Evolutionary conservation across 192 early-diverging fungal species (phyloP), one percentile per base, ranked within the genome.

Genomic region (Nowakowskiella sp.): DNA sequence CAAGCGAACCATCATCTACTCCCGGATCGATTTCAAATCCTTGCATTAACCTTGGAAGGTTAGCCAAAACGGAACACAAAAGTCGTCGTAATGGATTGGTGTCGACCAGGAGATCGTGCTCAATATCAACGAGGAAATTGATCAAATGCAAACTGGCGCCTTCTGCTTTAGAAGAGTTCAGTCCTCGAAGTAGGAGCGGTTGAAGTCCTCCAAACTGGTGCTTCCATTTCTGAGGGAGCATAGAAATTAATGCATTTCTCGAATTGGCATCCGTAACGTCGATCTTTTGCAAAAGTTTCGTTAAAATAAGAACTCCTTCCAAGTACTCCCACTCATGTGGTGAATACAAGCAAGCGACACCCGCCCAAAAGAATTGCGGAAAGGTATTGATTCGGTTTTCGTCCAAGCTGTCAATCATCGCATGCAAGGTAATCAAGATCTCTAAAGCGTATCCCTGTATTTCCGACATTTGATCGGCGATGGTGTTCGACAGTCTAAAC

Each of bases 331-430:
- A 82, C 33, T 90, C 86, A 56, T 87, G 76, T 1, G 82, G 78
- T 2, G 78, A 83, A 34, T 83, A 71, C 19, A 91, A 49, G 33
- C 79, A 79, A 2, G 89, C 86, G 25, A 90, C 75, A 0, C 68
- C 72, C 0, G 82, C 78, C 90, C 90, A 92, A 61, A 91, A 87
- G 10, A 92, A 61, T 48, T 89, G 86, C 13, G 89, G 87, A 44
- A 86, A 85, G 28, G 76, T 68, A 21, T 80, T 59, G 42, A 87
- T 71, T 9, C 78, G 59, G 16, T 67, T 58, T 4, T 47, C 29
- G 31, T 72, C 73, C 33, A 92, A 70, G 0, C 61, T 55, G 28
- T 77, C 67, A 6, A 87, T 64, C 5, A 90, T 79, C 10, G 76
- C 57, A 27, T 77, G 71, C 6, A 92, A 47, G 0, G 89, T 85